These are phyloP conservation scores for Clitoria ternatea DNA, from an alignment of 306 rosid genomes.

Conservation along the genomic window DNA sequence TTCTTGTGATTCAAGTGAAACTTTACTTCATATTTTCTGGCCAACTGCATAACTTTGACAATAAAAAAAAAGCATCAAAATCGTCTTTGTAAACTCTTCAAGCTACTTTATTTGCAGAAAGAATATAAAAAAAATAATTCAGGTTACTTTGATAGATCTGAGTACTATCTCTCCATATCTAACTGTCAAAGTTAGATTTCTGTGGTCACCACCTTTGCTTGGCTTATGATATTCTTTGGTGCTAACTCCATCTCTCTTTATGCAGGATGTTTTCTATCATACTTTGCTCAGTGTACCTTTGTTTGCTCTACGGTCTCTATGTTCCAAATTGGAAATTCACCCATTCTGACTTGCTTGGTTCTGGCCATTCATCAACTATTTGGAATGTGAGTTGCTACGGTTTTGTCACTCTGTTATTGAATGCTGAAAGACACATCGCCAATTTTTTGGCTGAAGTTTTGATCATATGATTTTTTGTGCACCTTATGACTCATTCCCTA, in stretches of 20 bases:
- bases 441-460: background rate
- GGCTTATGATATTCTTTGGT: slow-evolving; percentile 13
- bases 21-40: background rate
- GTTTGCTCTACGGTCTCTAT: slow-evolving; percentile 57
- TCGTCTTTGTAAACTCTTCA: background rate
- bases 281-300: slow-evolving; percentile 57
- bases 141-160: slow-evolving; percentile 1
- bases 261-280: slow-evolving; percentile 60
- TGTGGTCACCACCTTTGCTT: background rate
- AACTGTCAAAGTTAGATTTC: background rate
- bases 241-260: slow-evolving; percentile 22
- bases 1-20: background rate
- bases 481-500: background rate
- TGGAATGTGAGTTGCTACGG: slow-evolving; percentile 49
- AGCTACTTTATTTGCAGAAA: background rate
- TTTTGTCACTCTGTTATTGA: slow-evolving; percentile 12
- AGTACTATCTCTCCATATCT: background rate
- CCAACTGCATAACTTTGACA: background rate
- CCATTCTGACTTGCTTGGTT: slow-evolving; percentile 22
- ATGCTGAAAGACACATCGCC: slow-evolving; percentile 1
- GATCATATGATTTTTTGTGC: background rate
- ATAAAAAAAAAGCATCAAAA: background rate
- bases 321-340: slow-evolving; percentile 57
- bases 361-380: slow-evolving; percentile 32
- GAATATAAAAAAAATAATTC: background rate